Conservation (phyloP, 805 yeast species). For the Lipomyces kockii region DNA sequence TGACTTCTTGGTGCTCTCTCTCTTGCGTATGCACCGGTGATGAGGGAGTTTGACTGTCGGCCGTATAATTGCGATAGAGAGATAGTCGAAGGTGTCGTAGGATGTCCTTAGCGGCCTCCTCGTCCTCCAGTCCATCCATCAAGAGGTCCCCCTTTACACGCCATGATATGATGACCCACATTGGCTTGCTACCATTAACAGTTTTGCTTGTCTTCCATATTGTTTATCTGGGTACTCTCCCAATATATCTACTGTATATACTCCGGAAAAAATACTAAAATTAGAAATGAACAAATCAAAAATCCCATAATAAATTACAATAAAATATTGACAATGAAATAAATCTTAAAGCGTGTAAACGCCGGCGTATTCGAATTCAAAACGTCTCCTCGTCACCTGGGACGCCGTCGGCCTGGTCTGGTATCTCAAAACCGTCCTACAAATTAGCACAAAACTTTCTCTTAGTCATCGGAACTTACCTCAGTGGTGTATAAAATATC, state of each 20-base stretch:
- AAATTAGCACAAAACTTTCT: not conserved
- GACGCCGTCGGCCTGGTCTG: slow-evolving; percentile 46
- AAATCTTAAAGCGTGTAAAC: not conserved
- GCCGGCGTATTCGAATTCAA: not conserved
- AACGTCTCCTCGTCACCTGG: slow-evolving; percentile 29
- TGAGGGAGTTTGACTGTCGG: too few relatives aligned
- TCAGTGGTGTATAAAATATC: slow-evolving; percentile 74
- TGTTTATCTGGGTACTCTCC: not conserved
- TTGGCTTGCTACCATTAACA: not conserved
- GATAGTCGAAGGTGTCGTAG: too few relatives aligned
- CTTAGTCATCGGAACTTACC: slow-evolving; percentile 15
- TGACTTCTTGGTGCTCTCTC: too few relatives aligned
- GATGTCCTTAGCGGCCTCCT: too few relatives aligned
- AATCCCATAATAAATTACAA: not conserved
- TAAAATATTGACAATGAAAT: not conserved
- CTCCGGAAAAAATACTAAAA: not conserved
- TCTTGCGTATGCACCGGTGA: too few relatives aligned
- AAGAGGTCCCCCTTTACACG: too few relatives aligned
- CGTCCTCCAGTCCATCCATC: too few relatives aligned
- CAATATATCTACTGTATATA: not conserved
- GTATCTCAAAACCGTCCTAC: slow-evolving; percentile 67
- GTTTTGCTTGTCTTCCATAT: not conserved
- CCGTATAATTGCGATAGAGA: too few relatives aligned
- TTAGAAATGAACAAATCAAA: not conserved
- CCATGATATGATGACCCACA: not conserved